A percentile compares a stretch with the other conserved stretches of the same genome.
Conservation (phyloP, 768 basidiomycete species). For the Multifurca ochricompacta region DNA sequence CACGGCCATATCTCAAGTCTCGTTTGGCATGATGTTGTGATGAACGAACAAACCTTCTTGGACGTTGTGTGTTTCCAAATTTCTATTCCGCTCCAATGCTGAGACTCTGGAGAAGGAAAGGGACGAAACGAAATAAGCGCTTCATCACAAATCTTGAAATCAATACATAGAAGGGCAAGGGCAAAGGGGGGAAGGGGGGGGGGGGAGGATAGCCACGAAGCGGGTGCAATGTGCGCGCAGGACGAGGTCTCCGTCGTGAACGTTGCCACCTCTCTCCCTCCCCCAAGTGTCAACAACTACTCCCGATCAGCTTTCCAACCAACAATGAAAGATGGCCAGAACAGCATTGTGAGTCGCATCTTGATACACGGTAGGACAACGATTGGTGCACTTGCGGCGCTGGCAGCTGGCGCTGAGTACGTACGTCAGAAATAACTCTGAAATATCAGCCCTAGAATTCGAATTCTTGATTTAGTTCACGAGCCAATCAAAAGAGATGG, state of each 20-base stretch:
- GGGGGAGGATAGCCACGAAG: no score
- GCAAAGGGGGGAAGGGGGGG: not conserved
- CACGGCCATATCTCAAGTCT: slow-evolving; percentile 7
- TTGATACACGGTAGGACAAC: not conserved
- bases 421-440: not conserved
- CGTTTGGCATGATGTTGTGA: slow-evolving; percentile 19
- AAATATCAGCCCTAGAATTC: not conserved
- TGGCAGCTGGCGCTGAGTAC: not conserved
- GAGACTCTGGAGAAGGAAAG: not conserved
- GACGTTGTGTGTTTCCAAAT: not conserved
- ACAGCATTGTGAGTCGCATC: not conserved
- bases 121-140: not conserved
- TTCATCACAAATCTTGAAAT: not conserved
- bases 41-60: slow-evolving; percentile 12
- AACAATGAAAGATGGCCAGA: not conserved
- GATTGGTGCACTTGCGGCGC: not conserved
- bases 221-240: not conserved
- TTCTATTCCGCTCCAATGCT: not conserved
- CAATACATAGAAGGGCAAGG: not conserved
- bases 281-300: not conserved
- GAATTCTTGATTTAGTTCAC: not conserved
- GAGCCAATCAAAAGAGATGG: not conserved
- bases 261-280: not conserved
- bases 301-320: not conserved
- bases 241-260: not conserved